Base-by-base conservation (phyloP, 768 basidiomycete species). In the Cyclocybe cylindracea region DNA sequence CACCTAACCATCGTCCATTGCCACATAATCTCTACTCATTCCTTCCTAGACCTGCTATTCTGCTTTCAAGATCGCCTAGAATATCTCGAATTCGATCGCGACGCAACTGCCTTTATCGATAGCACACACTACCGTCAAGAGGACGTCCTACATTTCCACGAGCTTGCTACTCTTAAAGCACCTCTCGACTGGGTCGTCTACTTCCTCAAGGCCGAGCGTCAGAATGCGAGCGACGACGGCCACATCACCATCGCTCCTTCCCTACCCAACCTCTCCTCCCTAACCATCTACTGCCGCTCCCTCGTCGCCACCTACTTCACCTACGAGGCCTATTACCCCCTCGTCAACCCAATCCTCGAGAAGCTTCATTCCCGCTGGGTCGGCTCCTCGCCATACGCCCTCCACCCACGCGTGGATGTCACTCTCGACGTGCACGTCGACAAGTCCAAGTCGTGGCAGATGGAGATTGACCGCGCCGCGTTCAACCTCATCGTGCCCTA, bases 21-120 rank as follows among this genome's bases (percentile, higher is more conserved):
- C 19, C 47, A 42, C n/a, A 33, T 34, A 10, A 38, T 54, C 7
- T 40, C 53, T 19, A 19, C 46, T 11, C 18, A 18, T 6, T 7
- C 47, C 6, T 32, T 48, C 7, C 19, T 54, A 14, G 18, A 31
- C 10, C 40, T 54, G 48, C 19, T 54, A 4, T 5, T 11, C 9
- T 49, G 42, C 11, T 54, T 54, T 54, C 41, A 45, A n/a, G 43
- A 44, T n/a, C 46, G 34, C 29, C 37, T 54, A 13, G 47, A 54
- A 11, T 19, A 49, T 39, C 14, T 54, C 29, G 53, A 54, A 24
- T 38, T 54, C n/a, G 53, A 54, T 33, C 32, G 43, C 33, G 19
- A 48, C 19, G 6, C 39, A 13, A 6, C 42, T 9, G 16, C 16
- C n/a, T 18, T 54, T 14, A 34, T 9, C 19, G 32, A 39, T 1